Percentiles rank a stretch among this genome's conserved stretches.
Conservation (phyloP, 257 asterid genomes). For the Plantago major region DNA sequence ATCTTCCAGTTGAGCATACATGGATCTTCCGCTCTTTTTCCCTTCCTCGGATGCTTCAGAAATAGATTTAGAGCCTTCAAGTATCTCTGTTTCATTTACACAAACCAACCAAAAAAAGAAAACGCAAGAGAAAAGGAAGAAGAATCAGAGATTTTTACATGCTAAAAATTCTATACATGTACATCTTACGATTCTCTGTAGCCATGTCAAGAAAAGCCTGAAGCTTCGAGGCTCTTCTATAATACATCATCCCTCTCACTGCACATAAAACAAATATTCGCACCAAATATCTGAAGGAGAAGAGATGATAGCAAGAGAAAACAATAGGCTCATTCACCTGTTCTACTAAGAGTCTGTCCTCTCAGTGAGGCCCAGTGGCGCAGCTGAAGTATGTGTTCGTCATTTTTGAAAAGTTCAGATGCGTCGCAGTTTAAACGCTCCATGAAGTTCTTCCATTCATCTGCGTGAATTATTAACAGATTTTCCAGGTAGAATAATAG, state of each 20-base stretch:
- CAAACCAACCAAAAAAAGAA: too few species aligned
- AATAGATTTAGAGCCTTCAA: constrained; percentile 91
- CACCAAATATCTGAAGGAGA: constrained; percentile 4
- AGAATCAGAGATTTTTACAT: not conserved
- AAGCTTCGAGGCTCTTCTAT: constrained; percentile 86
- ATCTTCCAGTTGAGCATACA: constrained; percentile 57
- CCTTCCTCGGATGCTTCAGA: constrained; percentile 43
- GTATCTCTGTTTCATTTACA: constrained; percentile 49
- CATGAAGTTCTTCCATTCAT: constrained; percentile 88
- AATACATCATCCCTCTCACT: constrained; percentile 98
- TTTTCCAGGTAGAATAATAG: not conserved
- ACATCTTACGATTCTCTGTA: constrained; percentile 63
- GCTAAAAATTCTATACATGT: not conserved
- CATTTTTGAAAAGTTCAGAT: constrained; percentile 50
- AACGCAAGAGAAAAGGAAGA: not conserved
- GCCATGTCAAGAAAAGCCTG: constrained; percentile 97
- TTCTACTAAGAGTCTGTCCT: constrained; percentile 72
- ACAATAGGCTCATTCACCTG: constrained; percentile 26
- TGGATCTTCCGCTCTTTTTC: constrained; percentile 50
- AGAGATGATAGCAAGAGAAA: not conserved
- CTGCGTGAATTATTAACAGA: constrained; percentile 31
- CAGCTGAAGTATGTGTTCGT: constrained; percentile 62
- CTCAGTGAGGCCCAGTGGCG: constrained; percentile 92
- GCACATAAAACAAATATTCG: constrained; percentile 15
- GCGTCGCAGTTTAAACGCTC: constrained; percentile 67